Evolutionary conservation across 257 asterid species (phyloP).

Genomic region (Nicotiana otophora): DNA sequence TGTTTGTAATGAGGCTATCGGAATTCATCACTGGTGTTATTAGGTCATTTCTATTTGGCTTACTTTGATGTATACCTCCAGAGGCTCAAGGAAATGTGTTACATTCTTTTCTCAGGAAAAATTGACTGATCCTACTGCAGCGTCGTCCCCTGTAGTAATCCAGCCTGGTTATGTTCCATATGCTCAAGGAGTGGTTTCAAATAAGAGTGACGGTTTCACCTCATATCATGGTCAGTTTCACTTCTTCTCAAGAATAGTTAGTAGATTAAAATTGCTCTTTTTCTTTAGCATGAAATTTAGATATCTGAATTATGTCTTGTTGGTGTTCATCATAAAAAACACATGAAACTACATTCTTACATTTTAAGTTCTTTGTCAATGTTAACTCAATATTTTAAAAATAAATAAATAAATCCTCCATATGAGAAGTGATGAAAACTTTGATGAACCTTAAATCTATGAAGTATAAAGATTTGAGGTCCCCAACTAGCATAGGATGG

Average conservation of each 20-base stretch:
- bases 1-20: not conserved
- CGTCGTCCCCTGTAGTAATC: constrained; percentile 43
- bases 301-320: not conserved
- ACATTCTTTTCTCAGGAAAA: constrained; percentile 53
- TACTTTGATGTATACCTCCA: constrained; percentile 1
- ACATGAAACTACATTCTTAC: not conserved
- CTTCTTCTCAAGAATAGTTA: not conserved
- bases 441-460: not conserved
- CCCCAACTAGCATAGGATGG: not conserved
- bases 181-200: constrained; percentile 40
- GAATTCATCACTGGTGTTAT: too few species aligned
- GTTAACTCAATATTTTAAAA: not conserved
- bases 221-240: constrained; percentile 44
- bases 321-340: not conserved
- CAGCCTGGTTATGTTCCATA: constrained; percentile 43
- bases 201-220: constrained; percentile 36
- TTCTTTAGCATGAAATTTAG: not conserved
- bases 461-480: not conserved
- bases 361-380: not conserved
- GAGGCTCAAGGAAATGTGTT: constrained; percentile 20
- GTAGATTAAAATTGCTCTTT: not conserved
- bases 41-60: not conserved
- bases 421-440: not conserved
- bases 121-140: constrained; percentile 40
- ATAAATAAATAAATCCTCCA: not conserved